A percentile compares a stretch with the other conserved stretches of the same genome.
Conservation (phyloP, 2,329 filamentous ascomycete genomes). For the Verticillium dahliae region DNA sequence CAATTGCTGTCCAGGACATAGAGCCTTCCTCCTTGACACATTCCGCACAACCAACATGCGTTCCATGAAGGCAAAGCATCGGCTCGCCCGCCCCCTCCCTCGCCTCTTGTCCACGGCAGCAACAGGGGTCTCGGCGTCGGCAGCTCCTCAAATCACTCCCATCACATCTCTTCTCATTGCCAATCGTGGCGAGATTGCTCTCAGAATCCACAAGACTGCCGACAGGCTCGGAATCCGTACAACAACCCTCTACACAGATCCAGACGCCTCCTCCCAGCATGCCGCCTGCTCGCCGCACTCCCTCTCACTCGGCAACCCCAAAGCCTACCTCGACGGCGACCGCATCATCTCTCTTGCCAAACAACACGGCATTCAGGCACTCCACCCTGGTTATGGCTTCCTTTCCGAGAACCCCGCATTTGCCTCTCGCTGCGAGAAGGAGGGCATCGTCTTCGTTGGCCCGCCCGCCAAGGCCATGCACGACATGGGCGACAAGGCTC, state of each 20-base stretch:
- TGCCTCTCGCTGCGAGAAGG: slow-evolving; percentile 79
- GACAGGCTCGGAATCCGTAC: slow-evolving; percentile 83
- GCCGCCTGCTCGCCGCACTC: slow-evolving; percentile 78
- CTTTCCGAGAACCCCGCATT: slow-evolving; percentile 91
- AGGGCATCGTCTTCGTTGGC: slow-evolving; percentile 89
- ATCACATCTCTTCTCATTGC: slow-evolving; percentile 85
- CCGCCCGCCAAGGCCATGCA: slow-evolving; percentile 76
- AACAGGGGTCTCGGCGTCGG: slow-evolving; percentile 5
- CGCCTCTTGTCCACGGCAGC: slow-evolving; percentile 27
- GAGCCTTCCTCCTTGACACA: neutral
- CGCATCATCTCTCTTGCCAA: slow-evolving; percentile 86
- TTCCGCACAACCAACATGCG: slow-evolving; percentile 36
- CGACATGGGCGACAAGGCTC: slow-evolving; percentile 90
- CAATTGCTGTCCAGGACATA: neutral
- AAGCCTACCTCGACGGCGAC: slow-evolving; percentile 88
- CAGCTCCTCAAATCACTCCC: slow-evolving; percentile 29
- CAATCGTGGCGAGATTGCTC: slow-evolving; percentile 92
- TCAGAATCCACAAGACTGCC: slow-evolving; percentile 87
- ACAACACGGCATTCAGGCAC: slow-evolving; percentile 76
- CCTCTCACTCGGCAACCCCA: slow-evolving; percentile 74
- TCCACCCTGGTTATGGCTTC: slow-evolving; percentile 96
- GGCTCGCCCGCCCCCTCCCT: slow-evolving; percentile 37
- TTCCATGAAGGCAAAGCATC: slow-evolving; percentile 45
- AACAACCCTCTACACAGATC: slow-evolving; percentile 91
- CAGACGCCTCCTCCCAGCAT: slow-evolving; percentile 82